Evolutionary conservation across 257 asterid species (phyloP).

Genomic region (Marsdenia floribunda): DNA sequence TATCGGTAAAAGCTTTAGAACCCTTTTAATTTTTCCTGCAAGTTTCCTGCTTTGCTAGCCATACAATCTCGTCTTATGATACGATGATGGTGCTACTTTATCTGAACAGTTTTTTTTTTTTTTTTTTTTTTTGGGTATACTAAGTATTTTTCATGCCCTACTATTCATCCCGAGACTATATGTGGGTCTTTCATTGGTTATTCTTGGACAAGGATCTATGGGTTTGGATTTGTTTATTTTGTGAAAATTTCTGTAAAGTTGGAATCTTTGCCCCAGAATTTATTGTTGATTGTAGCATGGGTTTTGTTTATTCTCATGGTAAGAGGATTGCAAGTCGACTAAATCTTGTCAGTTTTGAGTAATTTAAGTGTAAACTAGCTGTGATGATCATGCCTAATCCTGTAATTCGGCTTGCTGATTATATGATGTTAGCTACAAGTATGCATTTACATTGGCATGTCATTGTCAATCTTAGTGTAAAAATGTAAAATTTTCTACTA

Average conservation of each 20-base stretch:
- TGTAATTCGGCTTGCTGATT: background rate
- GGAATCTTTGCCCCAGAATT: slow-evolving; percentile 3
- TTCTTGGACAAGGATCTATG: slow-evolving; percentile 2
- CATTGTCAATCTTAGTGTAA: background rate
- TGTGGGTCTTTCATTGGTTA: background rate
- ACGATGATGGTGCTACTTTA: background rate
- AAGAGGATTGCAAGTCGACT: background rate
- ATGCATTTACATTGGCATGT: background rate
- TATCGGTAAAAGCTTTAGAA: slow-evolving; percentile 49
- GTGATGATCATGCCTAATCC: background rate
- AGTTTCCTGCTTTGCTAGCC: background rate
- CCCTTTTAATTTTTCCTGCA: background rate
- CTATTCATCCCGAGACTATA: background rate
- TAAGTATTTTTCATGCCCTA: background rate
- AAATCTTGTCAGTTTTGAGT: background rate
- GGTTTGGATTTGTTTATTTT: slow-evolving; percentile 1
- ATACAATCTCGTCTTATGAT: background rate
- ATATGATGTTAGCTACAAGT: background rate
- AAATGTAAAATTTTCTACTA: background rate
- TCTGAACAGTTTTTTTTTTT: background rate
- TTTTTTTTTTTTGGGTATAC: background rate
- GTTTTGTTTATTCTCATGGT: background rate
- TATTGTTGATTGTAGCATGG: background rate
- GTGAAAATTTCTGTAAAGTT: background rate
- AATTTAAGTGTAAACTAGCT: background rate